phyloP scores from a whole-genome alignment of 2,329 filamentous ascomycete species.

The Tolypocladium tundrense region DNA sequence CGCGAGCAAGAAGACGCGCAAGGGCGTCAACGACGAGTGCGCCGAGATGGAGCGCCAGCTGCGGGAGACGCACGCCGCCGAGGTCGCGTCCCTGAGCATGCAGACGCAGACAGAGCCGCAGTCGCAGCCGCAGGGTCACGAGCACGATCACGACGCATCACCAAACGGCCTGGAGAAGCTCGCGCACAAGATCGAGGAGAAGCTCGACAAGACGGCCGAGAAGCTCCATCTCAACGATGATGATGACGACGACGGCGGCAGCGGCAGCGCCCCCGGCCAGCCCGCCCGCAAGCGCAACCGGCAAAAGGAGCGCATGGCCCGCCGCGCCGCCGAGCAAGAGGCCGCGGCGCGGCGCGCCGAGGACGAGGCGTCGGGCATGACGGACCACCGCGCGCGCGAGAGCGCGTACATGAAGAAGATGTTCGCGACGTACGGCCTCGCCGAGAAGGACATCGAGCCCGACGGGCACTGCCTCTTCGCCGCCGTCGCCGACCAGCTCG shows the following conservation, averaged over 20 bases:
- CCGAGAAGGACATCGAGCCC: slow-evolving; percentile 70
- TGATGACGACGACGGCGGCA: neutral
- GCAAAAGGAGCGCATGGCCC: slow-evolving; percentile 82
- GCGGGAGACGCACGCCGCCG: slow-evolving; percentile 55
- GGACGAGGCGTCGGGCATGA: slow-evolving; percentile 64
- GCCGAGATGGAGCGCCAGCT: slow-evolving; percentile 57
- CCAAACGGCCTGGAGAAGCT: neutral
- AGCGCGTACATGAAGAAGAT: slow-evolving; percentile 57
- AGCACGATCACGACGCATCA: neutral
- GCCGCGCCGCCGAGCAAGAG: slow-evolving; percentile 76
- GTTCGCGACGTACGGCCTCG: slow-evolving; percentile 53
- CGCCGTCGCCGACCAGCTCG: slow-evolving; percentile 77
- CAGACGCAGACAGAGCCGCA: slow-evolving; percentile 8
- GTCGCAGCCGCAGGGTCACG: too few species aligned
- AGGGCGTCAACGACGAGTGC: slow-evolving; percentile 67
- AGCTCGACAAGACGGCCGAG: slow-evolving; percentile 3
- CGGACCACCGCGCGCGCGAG: slow-evolving; percentile 63
- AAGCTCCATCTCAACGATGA: neutral
- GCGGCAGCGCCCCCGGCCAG: neutral
- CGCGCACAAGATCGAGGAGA: slow-evolving; percentile 1
- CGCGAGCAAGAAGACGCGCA: slow-evolving; percentile 77
- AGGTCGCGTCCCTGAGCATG: slow-evolving; percentile 37
- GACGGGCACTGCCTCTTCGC: slow-evolving; percentile 96
- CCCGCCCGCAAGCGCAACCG: slow-evolving; percentile 67
- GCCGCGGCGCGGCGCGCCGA: slow-evolving; percentile 57